Base-by-base conservation (phyloP, 2,329 filamentous ascomycete species). In the Neonectria hederae region DNA sequence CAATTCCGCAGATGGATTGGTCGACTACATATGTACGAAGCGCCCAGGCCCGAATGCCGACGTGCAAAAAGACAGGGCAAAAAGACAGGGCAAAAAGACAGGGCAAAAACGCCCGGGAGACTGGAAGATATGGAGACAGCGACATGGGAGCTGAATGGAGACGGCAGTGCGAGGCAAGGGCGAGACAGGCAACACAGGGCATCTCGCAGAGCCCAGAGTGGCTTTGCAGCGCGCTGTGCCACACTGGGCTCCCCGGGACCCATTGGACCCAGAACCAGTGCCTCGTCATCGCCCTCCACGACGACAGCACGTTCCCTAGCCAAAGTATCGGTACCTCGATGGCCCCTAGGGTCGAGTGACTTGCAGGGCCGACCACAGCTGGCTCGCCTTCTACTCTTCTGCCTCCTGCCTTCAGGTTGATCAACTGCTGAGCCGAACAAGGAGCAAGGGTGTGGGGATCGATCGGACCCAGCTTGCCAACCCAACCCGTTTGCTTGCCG, bases 261-360 rank as follows among this genome's bases (percentile, higher is more conserved):
- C 72, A 74, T 74, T 78, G 78, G 38, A 19, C 38, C 38, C 9
- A 57, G 59, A 54, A 72, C 70, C 72, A 74, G 74, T 78, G 78
- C 78, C 78, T 80, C 78, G 78, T 80, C 78, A 80, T 80, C 78
- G 72, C 73, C 75, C 70, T 65, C 68, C 65, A 69, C 62, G 65
- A 71, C 65, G 65, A 65, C 64, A 66, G 67, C 65, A 72, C 66
- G 71, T 69, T 69, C 70, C 69, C 69, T 42, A 45, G 54, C 26
- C 35, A 49, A 69, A 61, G 75, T 76, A 76, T 66, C 70, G 65
- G 71, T 76, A 76, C 75, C 61, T 74, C 61, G 43, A 24, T 19
- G 2, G n/a, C 35, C 32, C 32, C 32, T 26, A 59, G 51, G 57
- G 63, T 58, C 62, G 62, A 64, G 68, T 71, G 69, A 72, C 68